Evolutionary conservation across 179 eudicot genomes (phyloP), one percentile per base, ranked within the genome.

Genomic region (Carnegiea gigantea): DNA sequence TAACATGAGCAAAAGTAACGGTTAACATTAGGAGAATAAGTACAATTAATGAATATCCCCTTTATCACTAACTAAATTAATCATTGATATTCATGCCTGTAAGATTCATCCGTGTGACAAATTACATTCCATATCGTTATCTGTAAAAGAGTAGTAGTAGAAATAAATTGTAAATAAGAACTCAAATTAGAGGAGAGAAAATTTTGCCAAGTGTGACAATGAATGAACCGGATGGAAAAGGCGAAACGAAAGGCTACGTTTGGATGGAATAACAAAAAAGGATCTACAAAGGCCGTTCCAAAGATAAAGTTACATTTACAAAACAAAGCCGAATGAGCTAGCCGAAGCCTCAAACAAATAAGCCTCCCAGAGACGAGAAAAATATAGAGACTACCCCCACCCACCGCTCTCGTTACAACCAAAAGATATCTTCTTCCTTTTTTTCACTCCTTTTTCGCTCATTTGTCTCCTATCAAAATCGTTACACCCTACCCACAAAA

Each of bases 281-380:
- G 77, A 49, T 75, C 33, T 20, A 75, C 8, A 49, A 26, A 24
- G 64, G 30, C 30, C 13, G 0, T 53, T 23, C 10, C 43, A 76
- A 76, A 78, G 60, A 79, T 70, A 70, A 82, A 70, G 76, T 75
- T 82, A 79, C 79, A 75, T 68, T 54, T 77, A 77, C 81, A 77
- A 77, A 48, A 75, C 57, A 80, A 2, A 43, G 43, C 15, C 71
- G 38, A 38, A 73, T 43, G 28, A n/a, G 53, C 13, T 20, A 68
- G 13, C 23, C 23, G 4, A n/a, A 36, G 46, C 18, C 40, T 51
- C 9, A 70, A 70, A 70, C 44, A 30, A 70, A 70, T n/a, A 70
- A 26, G 73, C 6, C 36, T 33, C 1, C 36, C 38, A 70, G 23
- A 28, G 73, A 30, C 18, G 38, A 12, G 73, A 36, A 54, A 62